These are phyloP conservation scores for Trichosporon sp. DNA, from an alignment of 1,284 basidiomycete species.

Conservation along the genomic window DNA sequence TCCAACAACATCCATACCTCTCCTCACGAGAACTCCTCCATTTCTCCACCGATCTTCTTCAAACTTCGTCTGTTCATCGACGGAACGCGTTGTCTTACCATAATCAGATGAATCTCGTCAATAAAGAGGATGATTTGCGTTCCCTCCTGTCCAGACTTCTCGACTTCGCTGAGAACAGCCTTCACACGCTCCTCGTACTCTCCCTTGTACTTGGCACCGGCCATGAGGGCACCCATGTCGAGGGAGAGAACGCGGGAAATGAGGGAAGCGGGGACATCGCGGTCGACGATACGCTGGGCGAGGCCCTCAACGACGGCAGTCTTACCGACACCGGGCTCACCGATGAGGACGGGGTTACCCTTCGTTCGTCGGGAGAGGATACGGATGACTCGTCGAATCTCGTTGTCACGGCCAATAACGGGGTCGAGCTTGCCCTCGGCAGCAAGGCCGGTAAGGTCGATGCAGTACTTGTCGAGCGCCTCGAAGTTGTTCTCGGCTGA, in stretches of 20 bases:
- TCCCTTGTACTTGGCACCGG: slow-evolving; percentile 90
- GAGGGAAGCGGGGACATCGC: slow-evolving; percentile 88
- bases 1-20: neutral
- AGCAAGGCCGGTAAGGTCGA: slow-evolving; percentile 57
- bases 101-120: slow-evolving; percentile 90
- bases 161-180: slow-evolving; percentile 83
- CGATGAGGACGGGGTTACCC: slow-evolving; percentile 64
- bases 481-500: slow-evolving; percentile 60
- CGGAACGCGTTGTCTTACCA: slow-evolving; percentile 59
- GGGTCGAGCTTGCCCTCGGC: slow-evolving; percentile 63
- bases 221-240: slow-evolving; percentile 95
- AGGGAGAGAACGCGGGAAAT: slow-evolving; percentile 72
- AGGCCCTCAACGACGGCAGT: slow-evolving; percentile 94
- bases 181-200: slow-evolving; percentile 98
- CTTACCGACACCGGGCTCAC: slow-evolving; percentile 89
- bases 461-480: slow-evolving; percentile 57
- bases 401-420: slow-evolving; percentile 63
- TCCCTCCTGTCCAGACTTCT: slow-evolving; percentile 83
- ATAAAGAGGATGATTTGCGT: slow-evolving; percentile 89
- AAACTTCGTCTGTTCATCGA: slow-evolving; percentile 42
- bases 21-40: neutral
- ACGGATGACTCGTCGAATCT: slow-evolving; percentile 64
- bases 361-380: slow-evolving; percentile 72
- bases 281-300: slow-evolving; percentile 92
- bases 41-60: slow-evolving; percentile 54